A percentile compares a stretch with the other conserved stretches of the same genome.
phyloP scores from a whole-genome alignment of 1,139 yeast genomes.

The Debaryomyces psychrophilus region DNA sequence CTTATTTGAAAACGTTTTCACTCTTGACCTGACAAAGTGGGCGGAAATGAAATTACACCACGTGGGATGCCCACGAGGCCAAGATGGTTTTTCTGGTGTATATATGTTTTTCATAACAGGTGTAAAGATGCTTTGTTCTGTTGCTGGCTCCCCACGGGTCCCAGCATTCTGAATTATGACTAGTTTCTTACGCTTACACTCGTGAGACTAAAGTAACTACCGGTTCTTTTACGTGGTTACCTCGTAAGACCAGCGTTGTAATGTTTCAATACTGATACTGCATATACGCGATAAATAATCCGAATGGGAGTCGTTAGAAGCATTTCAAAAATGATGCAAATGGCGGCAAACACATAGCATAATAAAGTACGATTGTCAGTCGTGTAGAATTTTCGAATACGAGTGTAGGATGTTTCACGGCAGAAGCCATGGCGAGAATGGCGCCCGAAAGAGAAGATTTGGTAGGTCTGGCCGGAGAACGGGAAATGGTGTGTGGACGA shows the following conservation, averaged over 20 bases:
- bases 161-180: neutral
- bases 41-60: conserved; percentile 2
- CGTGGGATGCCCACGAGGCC: conserved; percentile 9
- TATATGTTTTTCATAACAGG: neutral
- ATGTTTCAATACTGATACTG: neutral
- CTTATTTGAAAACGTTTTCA: neutral
- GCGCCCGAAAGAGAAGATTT: too few species aligned
- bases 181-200: neutral
- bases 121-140: neutral
- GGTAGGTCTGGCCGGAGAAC: too few species aligned
- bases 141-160: neutral
- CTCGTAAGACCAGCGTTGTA: neutral
- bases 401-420: too few species aligned
- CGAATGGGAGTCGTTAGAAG: neutral
- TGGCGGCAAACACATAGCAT: neutral
- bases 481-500: too few species aligned
- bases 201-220: too few species aligned
- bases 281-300: neutral
- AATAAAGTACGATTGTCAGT: too few species aligned
- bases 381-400: too few species aligned
- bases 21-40: conserved; percentile 2
- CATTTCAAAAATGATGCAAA: neutral
- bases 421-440: too few species aligned
- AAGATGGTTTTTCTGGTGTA: neutral
- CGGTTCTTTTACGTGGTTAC: too few species aligned